phyloP scores from a whole-genome alignment of 2,329 filamentous ascomycete genomes.

The Madurella fahalii region DNA sequence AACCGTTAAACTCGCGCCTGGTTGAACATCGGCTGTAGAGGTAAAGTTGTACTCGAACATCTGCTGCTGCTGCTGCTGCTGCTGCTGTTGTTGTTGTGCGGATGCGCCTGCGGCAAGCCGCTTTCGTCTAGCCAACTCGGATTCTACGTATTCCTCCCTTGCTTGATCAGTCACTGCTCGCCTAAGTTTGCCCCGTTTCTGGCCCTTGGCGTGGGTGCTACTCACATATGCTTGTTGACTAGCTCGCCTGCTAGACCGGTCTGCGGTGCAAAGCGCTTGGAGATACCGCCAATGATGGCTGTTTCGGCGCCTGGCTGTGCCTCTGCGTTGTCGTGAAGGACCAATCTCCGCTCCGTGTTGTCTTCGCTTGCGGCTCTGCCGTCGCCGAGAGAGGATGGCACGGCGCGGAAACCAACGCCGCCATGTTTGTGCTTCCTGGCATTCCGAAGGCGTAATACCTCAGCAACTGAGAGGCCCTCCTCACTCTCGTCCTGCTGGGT shows the following conservation, averaged over 20 bases:
- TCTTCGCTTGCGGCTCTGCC: constrained; percentile 20
- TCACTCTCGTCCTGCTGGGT: constrained; percentile 27
- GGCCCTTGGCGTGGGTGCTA: constrained; percentile 26
- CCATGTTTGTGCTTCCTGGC: constrained; percentile 45
- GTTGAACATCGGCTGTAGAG: not conserved
- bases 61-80: constrained; percentile 13
- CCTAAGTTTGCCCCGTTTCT: not conserved
- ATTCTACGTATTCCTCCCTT: constrained; percentile 84
- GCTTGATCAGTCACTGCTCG: constrained; percentile 58
- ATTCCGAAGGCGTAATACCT: constrained; percentile 51
- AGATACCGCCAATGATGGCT: constrained; percentile 32
- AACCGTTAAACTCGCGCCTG: not conserved
- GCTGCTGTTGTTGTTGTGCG: constrained; percentile 14
- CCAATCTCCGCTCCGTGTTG: constrained; percentile 35
- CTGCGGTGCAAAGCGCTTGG: constrained; percentile 64
- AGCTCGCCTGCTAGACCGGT: constrained; percentile 63
- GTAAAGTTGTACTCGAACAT: not conserved
- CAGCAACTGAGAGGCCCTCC: constrained; percentile 42
- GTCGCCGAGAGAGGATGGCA: constrained; percentile 23
- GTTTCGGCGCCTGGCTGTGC: constrained; percentile 26
- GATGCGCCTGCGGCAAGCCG: constrained; percentile 39
- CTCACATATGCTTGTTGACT: constrained; percentile 77
- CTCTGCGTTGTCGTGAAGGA: constrained; percentile 34
- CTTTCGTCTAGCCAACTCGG: constrained; percentile 61
- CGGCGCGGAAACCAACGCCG: constrained; percentile 54